Evolutionary conservation across 805 yeast genomes (phyloP).

Genomic region (Blastobotrys chiropterorum): DNA sequence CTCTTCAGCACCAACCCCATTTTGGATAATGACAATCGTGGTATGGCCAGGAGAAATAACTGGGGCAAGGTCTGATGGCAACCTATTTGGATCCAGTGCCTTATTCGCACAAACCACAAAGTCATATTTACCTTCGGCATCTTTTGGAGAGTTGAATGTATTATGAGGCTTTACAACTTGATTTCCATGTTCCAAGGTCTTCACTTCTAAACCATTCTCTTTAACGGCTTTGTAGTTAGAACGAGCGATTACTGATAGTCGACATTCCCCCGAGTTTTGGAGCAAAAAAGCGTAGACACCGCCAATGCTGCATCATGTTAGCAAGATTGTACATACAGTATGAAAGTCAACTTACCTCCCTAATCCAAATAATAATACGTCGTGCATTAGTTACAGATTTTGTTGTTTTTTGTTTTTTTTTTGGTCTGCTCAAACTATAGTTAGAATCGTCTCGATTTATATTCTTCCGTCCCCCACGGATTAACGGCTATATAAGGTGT

Average conservation of each 20-base stretch:
- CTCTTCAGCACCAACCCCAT: slow-evolving; percentile 14
- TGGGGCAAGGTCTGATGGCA: slow-evolving; percentile 30
- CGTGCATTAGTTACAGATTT: neutral
- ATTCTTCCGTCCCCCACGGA: neutral
- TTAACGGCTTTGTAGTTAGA: slow-evolving; percentile 14
- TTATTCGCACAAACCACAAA: slow-evolving; percentile 16
- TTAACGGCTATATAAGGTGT: neutral
- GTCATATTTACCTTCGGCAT: slow-evolving; percentile 4
- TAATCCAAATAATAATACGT: neutral
- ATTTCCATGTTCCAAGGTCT: slow-evolving; percentile 9
- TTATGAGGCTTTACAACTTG: slow-evolving; percentile 6
- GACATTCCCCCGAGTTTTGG: slow-evolving; percentile 5
- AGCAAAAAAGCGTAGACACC: slow-evolving; percentile 13
- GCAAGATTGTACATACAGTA: neutral
- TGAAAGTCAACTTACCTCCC: neutral
- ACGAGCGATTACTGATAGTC: slow-evolving; percentile 14
- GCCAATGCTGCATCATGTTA: slow-evolving; percentile 8
- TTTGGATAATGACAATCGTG: slow-evolving; percentile 14
- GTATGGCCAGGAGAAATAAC: slow-evolving; percentile 12
- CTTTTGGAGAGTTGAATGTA: slow-evolving; percentile 9
- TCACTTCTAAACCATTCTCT: slow-evolving; percentile 12
- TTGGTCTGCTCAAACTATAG: neutral
- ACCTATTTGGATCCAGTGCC: slow-evolving; percentile 14
- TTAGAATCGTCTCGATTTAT: too few relatives aligned
- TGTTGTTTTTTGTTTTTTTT: neutral